These are phyloP conservation scores for Phytophthora constricta DNA, from an alignment of 352 stramenopile genomes.

Conservation along the genomic window DNA sequence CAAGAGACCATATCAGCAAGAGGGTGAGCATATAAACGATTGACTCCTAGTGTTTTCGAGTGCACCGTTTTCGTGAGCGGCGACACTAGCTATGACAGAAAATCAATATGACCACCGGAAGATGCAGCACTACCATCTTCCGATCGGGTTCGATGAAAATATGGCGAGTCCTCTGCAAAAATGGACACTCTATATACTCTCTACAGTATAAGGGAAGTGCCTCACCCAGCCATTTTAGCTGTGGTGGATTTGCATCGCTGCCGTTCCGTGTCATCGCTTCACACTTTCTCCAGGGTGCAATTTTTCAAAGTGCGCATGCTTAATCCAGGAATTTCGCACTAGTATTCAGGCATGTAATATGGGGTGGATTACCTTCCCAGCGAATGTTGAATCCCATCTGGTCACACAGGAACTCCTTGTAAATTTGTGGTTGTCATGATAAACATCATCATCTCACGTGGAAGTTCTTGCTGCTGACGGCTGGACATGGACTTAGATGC, in stretches of 20 bases:
- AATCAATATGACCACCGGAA: no score
- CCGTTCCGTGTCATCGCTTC: slow-evolving; percentile 12
- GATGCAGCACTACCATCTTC: no score
- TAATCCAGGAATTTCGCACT: not conserved
- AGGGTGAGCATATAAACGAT: no score
- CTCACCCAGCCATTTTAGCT: not conserved
- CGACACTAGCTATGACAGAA: no score
- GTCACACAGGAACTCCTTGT: slow-evolving; percentile 15
- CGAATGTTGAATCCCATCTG: slow-evolving; percentile 3
- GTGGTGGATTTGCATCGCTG: not conserved
- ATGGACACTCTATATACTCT: no score
- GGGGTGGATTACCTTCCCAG: slow-evolving; percentile 7
- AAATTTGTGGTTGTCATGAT: not conserved
- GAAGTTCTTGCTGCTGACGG: not conserved
- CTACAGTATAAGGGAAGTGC: no score
- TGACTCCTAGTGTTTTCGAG: no score
- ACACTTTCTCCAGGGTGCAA: slow-evolving; percentile 2
- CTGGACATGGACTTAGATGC: not conserved
- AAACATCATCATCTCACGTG: slow-evolving; percentile 3
- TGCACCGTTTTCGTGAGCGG: no score
- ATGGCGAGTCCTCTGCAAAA: no score
- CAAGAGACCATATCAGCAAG: no score
- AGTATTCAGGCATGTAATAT: not conserved
- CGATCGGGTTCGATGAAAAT: no score
- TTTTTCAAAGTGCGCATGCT: not conserved